These are phyloP conservation scores for Podaxis sp. DNA, from an alignment of 768 basidiomycete genomes.

Conservation along the genomic window DNA sequence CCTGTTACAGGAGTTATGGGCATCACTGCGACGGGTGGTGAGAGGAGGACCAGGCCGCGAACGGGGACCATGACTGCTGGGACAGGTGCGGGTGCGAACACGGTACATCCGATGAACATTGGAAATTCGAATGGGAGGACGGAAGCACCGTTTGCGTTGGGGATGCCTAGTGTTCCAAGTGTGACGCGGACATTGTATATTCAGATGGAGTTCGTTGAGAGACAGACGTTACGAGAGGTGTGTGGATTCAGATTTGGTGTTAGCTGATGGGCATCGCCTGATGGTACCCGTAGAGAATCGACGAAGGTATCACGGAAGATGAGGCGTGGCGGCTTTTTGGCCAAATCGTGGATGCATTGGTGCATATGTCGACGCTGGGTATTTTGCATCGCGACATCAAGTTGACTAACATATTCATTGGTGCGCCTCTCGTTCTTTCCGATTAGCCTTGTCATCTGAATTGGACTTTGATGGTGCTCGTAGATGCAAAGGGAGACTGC, in stretches of 20 bases:
- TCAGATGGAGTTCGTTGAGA: conserved; percentile 94
- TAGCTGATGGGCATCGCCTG: background rate
- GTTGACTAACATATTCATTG: conserved; percentile 90
- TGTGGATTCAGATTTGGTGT: background rate
- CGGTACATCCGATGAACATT: conserved; percentile 4
- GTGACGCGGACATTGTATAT: conserved; percentile 76
- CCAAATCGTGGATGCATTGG: conserved; percentile 85
- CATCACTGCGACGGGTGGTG: background rate
- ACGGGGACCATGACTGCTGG: conserved; percentile 4
- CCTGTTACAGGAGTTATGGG: background rate
- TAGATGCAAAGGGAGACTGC: conserved; percentile 79
- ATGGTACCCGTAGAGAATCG: conserved; percentile 49
- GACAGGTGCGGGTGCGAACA: background rate
- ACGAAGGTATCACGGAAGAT: conserved; percentile 76
- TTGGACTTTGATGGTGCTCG: no score
- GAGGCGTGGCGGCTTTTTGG: conserved; percentile 89
- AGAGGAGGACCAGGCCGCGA: background rate
- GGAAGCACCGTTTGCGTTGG: conserved; percentile 20
- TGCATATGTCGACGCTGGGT: conserved; percentile 84
- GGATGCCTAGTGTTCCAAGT: conserved; percentile 20
- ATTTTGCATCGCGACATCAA: conserved; percentile 92
- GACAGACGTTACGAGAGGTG: conserved; percentile 87
- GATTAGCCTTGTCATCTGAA: background rate
- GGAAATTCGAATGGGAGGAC: conserved; percentile 11
- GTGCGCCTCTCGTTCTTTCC: conserved; percentile 33